Conservation (phyloP, 805 yeast genomes). For the Myxozyma melibiosi region DNA sequence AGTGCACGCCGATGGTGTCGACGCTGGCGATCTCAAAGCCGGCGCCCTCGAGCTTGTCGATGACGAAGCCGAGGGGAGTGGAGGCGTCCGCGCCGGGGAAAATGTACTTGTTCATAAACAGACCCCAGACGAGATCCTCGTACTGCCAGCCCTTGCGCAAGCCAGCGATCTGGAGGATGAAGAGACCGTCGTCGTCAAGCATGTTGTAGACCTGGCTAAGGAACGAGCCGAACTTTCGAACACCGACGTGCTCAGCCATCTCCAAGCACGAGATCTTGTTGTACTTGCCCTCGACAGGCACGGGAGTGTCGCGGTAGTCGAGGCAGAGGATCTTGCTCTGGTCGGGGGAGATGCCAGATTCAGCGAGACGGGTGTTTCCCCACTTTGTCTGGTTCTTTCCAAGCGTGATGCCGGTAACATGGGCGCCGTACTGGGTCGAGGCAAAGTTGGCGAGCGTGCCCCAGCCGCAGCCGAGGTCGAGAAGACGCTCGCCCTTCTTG, state of each 20-base stretch:
- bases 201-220: conserved; percentile 79
- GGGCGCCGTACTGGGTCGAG: conserved; percentile 78
- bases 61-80: conserved; percentile 85
- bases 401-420: conserved; percentile 84
- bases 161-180: conserved; percentile 87
- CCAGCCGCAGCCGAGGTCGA: conserved; percentile 96
- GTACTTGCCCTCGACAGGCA: conserved; percentile 62
- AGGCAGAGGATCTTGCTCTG: conserved; percentile 78
- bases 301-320: conserved; percentile 90
- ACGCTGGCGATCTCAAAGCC: conserved; percentile 83
- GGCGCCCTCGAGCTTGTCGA: conserved; percentile 72
- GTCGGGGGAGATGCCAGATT: conserved; percentile 66
- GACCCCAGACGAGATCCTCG: conserved; percentile 91
- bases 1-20: conserved; percentile 90
- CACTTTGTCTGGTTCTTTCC: conserved; percentile 90
- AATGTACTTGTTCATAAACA: conserved; percentile 92
- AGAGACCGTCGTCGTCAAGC: conserved; percentile 89
- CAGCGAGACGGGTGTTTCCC: conserved; percentile 71
- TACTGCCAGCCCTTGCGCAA: conserved; percentile 91
- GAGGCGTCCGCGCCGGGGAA: conserved; percentile 98
- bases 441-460: conserved; percentile 88
- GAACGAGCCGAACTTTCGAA: conserved; percentile 76
- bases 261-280: conserved; percentile 88
- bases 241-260: conserved; percentile 97
- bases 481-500: conserved; percentile 68